Conservation (phyloP, 768 basidiomycete genomes). For the Mrakia frigida region DNA sequence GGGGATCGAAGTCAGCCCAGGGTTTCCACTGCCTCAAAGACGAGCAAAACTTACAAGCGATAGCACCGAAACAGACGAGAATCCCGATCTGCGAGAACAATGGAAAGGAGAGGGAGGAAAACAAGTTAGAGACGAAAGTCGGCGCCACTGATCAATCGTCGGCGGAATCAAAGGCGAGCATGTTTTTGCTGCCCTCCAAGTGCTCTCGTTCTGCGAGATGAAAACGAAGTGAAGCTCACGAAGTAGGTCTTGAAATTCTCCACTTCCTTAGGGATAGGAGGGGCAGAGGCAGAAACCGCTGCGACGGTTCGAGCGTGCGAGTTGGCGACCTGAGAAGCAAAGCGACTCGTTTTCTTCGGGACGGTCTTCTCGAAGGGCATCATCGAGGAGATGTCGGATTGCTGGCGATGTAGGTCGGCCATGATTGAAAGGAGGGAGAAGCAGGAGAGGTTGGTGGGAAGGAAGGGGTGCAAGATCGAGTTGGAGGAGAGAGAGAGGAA, state of each 20-base stretch:
- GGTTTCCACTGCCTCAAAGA: no score
- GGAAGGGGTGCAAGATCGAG: background rate
- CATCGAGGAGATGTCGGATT: slow-evolving; percentile 7
- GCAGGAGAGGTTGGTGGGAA: background rate
- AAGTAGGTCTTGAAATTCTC: slow-evolving; percentile 18
- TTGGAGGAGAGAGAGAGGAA: background rate
- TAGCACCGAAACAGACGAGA: slow-evolving; percentile 21
- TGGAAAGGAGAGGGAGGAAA: background rate
- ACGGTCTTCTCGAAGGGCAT: slow-evolving; percentile 4
- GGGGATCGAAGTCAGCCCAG: background rate
- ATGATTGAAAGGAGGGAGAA: background rate
- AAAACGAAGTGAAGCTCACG: slow-evolving; percentile 1
- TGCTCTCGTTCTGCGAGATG: no score
- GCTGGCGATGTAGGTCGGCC: background rate
- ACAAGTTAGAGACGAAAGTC: background rate
- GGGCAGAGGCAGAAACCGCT: background rate
- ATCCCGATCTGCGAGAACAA: slow-evolving; percentile 2
- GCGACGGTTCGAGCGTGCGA: slow-evolving; percentile 14
- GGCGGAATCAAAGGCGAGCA: no score
- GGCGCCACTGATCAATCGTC: no score
- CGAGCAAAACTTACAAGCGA: background rate
- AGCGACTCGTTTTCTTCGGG: background rate
- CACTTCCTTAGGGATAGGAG: slow-evolving; percentile 7
- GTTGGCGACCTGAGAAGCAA: slow-evolving; percentile 4
- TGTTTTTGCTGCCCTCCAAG: no score